Evolutionary conservation across 805 yeast species (phyloP).

Genomic region (Pichia eremophila): DNA sequence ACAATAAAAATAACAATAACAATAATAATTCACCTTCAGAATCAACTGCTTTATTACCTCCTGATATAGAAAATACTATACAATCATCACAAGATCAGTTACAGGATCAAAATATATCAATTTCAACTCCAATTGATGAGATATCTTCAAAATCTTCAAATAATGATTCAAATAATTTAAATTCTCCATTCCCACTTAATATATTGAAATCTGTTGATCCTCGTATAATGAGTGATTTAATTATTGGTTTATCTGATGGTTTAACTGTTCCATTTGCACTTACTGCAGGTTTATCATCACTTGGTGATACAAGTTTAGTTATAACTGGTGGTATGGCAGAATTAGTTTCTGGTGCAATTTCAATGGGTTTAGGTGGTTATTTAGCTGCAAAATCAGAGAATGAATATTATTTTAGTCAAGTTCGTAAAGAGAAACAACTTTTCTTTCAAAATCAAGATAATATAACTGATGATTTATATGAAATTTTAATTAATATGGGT

Average conservation of each 20-base stretch:
- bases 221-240: conserved; percentile 85
- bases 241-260: conserved; percentile 92
- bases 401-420: conserved; percentile 66
- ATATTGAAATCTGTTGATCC: conserved; percentile 63
- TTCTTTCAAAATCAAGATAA: conserved; percentile 57
- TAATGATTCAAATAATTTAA: neutral
- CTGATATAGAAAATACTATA: neutral
- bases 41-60: neutral
- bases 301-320: conserved; percentile 83
- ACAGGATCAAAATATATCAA: neutral
- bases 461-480: conserved; percentile 71
- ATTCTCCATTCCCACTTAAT: neutral
- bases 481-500: conserved; percentile 67
- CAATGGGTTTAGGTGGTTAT: conserved; percentile 97
- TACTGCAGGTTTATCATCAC: conserved; percentile 88
- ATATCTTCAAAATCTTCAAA: neutral
- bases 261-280: conserved; percentile 97
- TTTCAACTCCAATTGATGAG: neutral
- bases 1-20: neutral
- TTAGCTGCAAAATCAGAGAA: conserved; percentile 87
- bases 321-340: conserved; percentile 98
- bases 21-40: neutral
- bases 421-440: conserved; percentile 56
- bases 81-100: neutral
- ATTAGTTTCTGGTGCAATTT: conserved; percentile 90